Evolutionary conservation across 2,329 filamentous ascomycete genomes (phyloP).

Genomic region (Xylaria polymorpha): DNA sequence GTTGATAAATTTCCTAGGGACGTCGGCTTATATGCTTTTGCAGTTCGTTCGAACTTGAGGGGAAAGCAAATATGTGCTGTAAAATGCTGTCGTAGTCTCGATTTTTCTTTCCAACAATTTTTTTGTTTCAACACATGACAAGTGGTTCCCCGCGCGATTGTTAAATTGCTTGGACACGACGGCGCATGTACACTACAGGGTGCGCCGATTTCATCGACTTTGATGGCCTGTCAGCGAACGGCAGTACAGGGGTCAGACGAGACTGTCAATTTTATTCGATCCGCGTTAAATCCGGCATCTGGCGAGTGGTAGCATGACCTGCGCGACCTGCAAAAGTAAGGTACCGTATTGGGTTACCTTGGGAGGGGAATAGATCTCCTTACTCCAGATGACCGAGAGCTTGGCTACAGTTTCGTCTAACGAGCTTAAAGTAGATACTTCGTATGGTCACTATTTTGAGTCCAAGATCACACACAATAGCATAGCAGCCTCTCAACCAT

Average conservation of each 20-base stretch:
- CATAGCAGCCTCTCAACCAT: background rate
- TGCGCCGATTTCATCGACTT: constrained; percentile 4
- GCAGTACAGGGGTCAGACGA: constrained; percentile 5
- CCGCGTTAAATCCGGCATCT: background rate
- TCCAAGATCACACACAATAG: background rate
- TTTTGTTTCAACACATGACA: background rate
- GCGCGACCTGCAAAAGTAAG: background rate
- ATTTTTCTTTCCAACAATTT: constrained; percentile 3
- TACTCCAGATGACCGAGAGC: background rate
- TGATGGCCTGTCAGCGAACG: constrained; percentile 8
- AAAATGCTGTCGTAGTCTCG: constrained; percentile 14
- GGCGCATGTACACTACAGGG: background rate
- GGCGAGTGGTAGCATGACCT: background rate
- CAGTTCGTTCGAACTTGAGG: background rate
- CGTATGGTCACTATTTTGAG: background rate
- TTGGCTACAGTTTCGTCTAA: background rate
- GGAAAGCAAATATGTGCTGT: constrained; percentile 7
- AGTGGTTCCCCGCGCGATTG: constrained; percentile 14
- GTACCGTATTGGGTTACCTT: background rate
- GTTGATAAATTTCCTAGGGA: background rate
- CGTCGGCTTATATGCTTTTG: constrained; percentile 8
- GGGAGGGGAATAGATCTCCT: background rate
- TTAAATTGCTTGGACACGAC: constrained; percentile 9
- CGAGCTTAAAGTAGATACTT: background rate
- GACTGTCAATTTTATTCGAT: constrained; percentile 14